These are phyloP conservation scores for Oryza rufipogon DNA, from an alignment of 176 grass and related monocot species.

Conservation along the genomic window DNA sequence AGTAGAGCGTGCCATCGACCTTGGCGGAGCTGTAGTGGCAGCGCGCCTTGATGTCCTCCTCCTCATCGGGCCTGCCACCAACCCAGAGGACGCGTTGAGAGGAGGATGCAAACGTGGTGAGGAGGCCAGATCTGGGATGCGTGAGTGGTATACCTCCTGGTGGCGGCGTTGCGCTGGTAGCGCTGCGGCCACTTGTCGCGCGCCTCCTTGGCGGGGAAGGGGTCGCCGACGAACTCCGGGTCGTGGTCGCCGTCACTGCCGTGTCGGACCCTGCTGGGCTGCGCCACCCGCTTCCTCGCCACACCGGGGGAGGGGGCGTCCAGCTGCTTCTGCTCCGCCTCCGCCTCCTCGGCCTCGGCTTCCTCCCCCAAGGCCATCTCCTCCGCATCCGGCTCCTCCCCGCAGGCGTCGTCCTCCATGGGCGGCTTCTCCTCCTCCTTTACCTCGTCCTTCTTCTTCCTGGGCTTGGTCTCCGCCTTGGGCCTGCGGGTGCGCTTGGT, in stretches of 20 bases:
- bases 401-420: not conserved
- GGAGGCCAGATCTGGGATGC: no score
- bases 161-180: slow-evolving; percentile 29
- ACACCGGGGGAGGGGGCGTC: not conserved
- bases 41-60: slow-evolving; percentile 36
- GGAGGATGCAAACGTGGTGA: no score
- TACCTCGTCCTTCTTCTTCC: no score
- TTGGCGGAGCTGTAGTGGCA: slow-evolving; percentile 57
- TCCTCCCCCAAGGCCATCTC: not conserved
- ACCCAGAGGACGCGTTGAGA: not conserved
- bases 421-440: no score
- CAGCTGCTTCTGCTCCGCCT: not conserved
- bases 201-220: not conserved
- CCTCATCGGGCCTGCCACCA: slow-evolving; percentile 40
- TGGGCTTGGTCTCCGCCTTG: no score
- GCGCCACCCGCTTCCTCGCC: not conserved
- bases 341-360: not conserved
- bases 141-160: not conserved
- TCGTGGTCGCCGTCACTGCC: not conserved
- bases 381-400: not conserved
- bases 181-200: slow-evolving; percentile 20
- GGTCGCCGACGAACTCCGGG: not conserved
- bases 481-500: not conserved
- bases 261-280: not conserved
- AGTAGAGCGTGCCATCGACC: slow-evolving; percentile 53